Conservation (phyloP, 805 yeast species). For the Wickerhamomyces xylosicus region DNA sequence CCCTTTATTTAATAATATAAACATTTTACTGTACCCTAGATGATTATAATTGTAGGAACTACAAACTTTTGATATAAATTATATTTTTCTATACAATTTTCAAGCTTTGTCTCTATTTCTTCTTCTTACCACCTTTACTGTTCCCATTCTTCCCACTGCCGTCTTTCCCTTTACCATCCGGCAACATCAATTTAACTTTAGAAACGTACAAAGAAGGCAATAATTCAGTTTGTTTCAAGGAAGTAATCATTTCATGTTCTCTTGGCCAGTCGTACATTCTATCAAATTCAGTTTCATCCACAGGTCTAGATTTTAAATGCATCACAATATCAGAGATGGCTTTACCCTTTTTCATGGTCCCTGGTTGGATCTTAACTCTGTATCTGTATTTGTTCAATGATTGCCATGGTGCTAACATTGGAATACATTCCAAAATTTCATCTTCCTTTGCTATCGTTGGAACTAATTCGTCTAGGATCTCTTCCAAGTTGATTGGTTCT, state of each 20-base stretch:
- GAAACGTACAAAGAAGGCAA: slow-evolving; percentile 60
- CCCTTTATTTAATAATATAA: too few relatives aligned
- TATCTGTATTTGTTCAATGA: slow-evolving; percentile 66
- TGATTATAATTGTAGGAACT: too few relatives aligned
- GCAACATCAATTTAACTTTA: slow-evolving; percentile 55
- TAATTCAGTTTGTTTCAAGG: slow-evolving; percentile 54
- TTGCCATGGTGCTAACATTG: slow-evolving; percentile 91
- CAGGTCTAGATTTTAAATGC: slow-evolving; percentile 40
- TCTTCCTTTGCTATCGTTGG: slow-evolving; percentile 31
- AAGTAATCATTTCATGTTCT: slow-evolving; percentile 47
- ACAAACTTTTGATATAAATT: too few relatives aligned
- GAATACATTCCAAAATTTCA: slow-evolving; percentile 51
- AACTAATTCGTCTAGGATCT: slow-evolving; percentile 28
- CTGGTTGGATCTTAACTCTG: slow-evolving; percentile 76
- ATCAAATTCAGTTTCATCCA: slow-evolving; percentile 33
- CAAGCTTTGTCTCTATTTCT: too few relatives aligned
- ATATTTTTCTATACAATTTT: too few relatives aligned
- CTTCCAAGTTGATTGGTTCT: slow-evolving; percentile 34
- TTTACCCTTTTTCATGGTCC: slow-evolving; percentile 78
- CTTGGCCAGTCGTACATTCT: slow-evolving; percentile 58
- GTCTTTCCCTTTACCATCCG: slow-evolving; percentile 29
- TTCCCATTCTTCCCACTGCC: slow-evolving; percentile 3
- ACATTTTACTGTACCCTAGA: too few relatives aligned
- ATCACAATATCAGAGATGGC: slow-evolving; percentile 60
- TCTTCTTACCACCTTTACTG: slow-evolving; percentile 6